Base-by-base conservation (phyloP, 305 asterid species). In the Fraxinus ornus region DNA sequence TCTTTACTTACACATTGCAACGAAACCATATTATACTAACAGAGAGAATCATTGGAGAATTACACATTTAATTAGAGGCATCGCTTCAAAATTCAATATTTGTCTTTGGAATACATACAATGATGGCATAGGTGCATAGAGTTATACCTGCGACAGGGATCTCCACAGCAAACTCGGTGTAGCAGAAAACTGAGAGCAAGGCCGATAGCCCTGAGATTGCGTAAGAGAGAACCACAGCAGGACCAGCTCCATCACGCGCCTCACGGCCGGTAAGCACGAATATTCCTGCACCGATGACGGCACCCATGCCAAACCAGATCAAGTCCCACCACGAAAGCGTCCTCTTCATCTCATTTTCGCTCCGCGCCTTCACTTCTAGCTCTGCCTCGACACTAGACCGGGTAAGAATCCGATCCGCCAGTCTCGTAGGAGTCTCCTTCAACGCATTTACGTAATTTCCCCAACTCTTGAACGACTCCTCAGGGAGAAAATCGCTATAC, bases 401-500 rank as follows among this genome's bases (percentile, higher is more conserved):
- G 83, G 92, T 81, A 28, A 90, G 3, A 0, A 87, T 80, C 88
- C 97, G 92, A 85, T 94, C 92, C 52, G 26, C 75, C 2, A 94
- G 44, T 79, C 97, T 87, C 1, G 80, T 30, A 57, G 57, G 57
- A 47, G 57, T 47, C 57, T 47, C 57, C 19, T 47, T 47, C 57
- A 47, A 47, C 57, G 57, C 57, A 47, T 47, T 47, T 47, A 47
- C 57, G 57, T 47, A 47, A 47, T 47, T 47, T 47, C 57, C 57
- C 57, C 57, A 47, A 19, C 57, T 47, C 57, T 47, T 13, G 57
- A 47, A 47, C 57, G 57, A 47, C 57, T 95, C 96, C 88, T 95
- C 98, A 1, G 98, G 97, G 83, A 95, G 92, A 85, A 95, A 94
- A 89, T 93, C 97, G 57, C 86, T 90, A 74, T 94, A 93, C 4